A percentile compares a stretch with the other conserved stretches of the same genome.
Conservation (phyloP, 2,329 filamentous ascomycete genomes). For the Penicillium concentricum region DNA sequence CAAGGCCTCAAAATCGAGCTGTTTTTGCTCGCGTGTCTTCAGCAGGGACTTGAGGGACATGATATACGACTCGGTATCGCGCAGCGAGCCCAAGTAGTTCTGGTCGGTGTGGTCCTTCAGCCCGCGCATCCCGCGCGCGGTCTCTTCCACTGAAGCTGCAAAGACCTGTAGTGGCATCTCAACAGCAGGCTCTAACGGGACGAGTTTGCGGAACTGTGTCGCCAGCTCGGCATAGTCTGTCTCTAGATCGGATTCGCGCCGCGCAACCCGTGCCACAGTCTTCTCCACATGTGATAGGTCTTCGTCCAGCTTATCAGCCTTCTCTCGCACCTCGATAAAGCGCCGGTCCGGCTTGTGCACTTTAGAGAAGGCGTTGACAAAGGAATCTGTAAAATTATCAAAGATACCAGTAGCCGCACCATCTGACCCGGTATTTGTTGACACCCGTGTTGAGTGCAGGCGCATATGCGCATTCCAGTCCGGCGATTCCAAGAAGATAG, state of each 20-base stretch:
- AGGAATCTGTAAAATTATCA: conserved; percentile 91
- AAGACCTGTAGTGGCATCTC: conserved; percentile 81
- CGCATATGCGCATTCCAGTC: conserved; percentile 99
- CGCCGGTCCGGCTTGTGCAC: conserved; percentile 92
- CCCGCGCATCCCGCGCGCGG: conserved; percentile 71
- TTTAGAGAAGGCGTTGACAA: conserved; percentile 96
- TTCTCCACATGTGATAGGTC: conserved; percentile 92
- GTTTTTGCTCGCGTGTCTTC: conserved; percentile 93
- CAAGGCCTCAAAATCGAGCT: conserved; percentile 93
- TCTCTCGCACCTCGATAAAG: conserved; percentile 90
- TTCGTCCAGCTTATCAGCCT: conserved; percentile 89
- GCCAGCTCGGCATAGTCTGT: conserved; percentile 84
- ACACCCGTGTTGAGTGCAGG: conserved; percentile 66
- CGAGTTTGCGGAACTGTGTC: conserved; percentile 91
- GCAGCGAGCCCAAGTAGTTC: conserved; percentile 86
- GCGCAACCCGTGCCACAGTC: conserved; percentile 85
- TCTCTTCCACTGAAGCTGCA: conserved; percentile 80
- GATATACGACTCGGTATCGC: conserved; percentile 95
- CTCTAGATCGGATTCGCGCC: conserved; percentile 84
- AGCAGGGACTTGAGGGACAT: conserved; percentile 81
- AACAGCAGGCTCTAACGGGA: conserved; percentile 82
- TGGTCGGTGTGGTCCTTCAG: conserved; percentile 91
- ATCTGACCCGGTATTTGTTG: conserved; percentile 47
- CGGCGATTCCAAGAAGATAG: conserved; percentile 84
- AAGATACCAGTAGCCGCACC: conserved; percentile 66